Evolutionary conservation across 2,329 filamentous ascomycete species (phyloP), one percentile per base, ranked within the genome.

Genomic region (Pseudogymnoascus sp.): DNA sequence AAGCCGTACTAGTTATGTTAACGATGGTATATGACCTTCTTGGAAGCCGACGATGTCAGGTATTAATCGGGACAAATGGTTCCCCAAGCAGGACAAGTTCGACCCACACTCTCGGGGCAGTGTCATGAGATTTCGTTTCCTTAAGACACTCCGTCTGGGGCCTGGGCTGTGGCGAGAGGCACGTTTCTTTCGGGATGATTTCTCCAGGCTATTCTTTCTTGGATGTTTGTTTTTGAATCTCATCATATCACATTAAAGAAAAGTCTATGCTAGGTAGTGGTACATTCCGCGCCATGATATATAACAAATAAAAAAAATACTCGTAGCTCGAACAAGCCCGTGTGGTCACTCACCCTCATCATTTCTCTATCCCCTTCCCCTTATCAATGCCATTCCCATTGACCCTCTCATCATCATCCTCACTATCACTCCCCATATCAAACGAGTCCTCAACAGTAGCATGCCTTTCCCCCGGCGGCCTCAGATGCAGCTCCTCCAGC

Each of bases 401-500:
- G 61, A 35, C 36, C 65, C 13, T 67, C 68, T 26, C 64, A 11
- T 76, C 74, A 23, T 81, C 81, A 9, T 82, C 83, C 62, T 85
- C 83, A 68, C 82, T 85, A 61, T 79, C 83, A 17, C 78, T 82
- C 17, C 83, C 85, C 8, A 86, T 75, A 64, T 79, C 82, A 71
- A 88, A 88, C 67, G 78, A 78, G 64, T 79, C 77, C 47, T 61
- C 59, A 15, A 33, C 50, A 0, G 50, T 19, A 15, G 78, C 76
- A 23, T 74, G 73, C 47, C 70, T 68, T 61, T 73, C 70, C 10
- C 68, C 71, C n/a, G 71, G 70, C 8, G 70, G 71, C 50, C 63
- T 61, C 13, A 73, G 67, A 67, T 85, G 82, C 40, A 88, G 74
- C 65, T 87, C 83, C 65, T 87, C 85, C 47, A 88, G 74, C 72